Conservation (phyloP, 257 asterid genomes). For the Orobanche coerulescens region DNA sequence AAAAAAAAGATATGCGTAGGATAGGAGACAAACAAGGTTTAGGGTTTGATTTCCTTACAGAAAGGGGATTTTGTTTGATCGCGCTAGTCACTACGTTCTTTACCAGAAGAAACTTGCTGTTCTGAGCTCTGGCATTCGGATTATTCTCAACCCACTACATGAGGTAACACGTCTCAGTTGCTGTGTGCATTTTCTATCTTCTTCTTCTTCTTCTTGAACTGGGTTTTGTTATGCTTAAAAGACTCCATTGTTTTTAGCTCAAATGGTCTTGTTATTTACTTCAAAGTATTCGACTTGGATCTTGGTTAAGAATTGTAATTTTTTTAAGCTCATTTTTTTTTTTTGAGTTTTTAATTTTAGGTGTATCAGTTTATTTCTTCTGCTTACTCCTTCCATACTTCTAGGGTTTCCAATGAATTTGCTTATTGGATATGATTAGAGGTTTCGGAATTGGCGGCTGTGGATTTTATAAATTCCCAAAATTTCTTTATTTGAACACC, state of each 20-base stretch:
- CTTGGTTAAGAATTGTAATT: slow-evolving; percentile 11
- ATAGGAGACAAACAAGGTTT: background rate
- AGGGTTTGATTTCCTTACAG: slow-evolving; percentile 11
- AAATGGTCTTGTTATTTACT: background rate
- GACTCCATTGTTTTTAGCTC: slow-evolving; percentile 8
- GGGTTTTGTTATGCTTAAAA: slow-evolving; percentile 14
- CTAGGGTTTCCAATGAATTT: background rate
- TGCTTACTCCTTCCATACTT: background rate
- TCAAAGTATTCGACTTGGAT: slow-evolving; percentile 22
- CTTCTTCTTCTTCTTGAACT: background rate
- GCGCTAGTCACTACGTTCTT: background rate
- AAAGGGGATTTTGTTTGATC: background rate
- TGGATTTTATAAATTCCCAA: background rate
- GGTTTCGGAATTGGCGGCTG: background rate
- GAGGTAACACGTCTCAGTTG: slow-evolving; percentile 33
- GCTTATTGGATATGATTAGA: background rate
- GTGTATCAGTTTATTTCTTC: background rate
- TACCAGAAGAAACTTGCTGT: slow-evolving; percentile 10
- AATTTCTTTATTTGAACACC: background rate
- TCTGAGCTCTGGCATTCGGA: slow-evolving; percentile 14
- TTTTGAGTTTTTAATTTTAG: background rate
- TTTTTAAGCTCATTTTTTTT: slow-evolving; percentile 17
- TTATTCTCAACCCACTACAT: background rate
- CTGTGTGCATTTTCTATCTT: background rate
- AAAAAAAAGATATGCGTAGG: background rate